Evolutionary conservation across 2,329 filamentous ascomycete species (phyloP).

Genomic region (Lachnellula occidentalis): DNA sequence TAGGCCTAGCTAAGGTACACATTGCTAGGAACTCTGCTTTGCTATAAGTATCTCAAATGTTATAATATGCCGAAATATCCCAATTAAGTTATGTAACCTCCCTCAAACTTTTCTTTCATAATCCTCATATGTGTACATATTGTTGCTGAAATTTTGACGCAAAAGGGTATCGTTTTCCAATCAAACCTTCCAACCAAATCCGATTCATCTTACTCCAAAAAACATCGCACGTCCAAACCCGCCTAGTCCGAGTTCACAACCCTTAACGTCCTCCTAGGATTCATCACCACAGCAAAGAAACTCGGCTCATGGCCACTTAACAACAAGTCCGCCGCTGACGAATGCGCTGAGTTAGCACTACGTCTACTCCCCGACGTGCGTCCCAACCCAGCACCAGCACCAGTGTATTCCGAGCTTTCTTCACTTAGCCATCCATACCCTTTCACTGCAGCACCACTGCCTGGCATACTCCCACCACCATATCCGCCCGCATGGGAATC

Average conservation of each 20-base stretch:
- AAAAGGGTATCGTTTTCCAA: slow-evolving; percentile 6
- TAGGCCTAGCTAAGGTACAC: too few species aligned
- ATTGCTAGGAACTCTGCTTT: too few species aligned
- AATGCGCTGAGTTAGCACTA: slow-evolving; percentile 34
- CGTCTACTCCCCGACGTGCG: slow-evolving; percentile 26
- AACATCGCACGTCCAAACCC: neutral
- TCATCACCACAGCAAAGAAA: slow-evolving; percentile 65
- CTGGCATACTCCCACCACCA: slow-evolving; percentile 22
- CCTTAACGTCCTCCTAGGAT: slow-evolving; percentile 61
- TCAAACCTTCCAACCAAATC: neutral
- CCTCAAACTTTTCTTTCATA: neutral
- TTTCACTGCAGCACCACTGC: neutral
- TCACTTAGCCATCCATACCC: slow-evolving; percentile 25
- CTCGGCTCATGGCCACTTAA: slow-evolving; percentile 60
- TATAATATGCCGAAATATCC: too few species aligned
- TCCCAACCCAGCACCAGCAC: slow-evolving; percentile 19
- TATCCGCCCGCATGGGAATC: slow-evolving; percentile 8
- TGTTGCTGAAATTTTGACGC: neutral
- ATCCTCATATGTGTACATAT: neutral
- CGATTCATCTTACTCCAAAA: neutral
- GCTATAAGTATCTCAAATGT: too few species aligned
- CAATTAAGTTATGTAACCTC: too few species aligned
- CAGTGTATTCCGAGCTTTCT: slow-evolving; percentile 21
- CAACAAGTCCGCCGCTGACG: slow-evolving; percentile 49
- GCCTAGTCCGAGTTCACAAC: slow-evolving; percentile 51